Evolutionary conservation across 257 asterid species (phyloP), one percentile per base, ranked within the genome.

Genomic region (Verbascum thapsus): DNA sequence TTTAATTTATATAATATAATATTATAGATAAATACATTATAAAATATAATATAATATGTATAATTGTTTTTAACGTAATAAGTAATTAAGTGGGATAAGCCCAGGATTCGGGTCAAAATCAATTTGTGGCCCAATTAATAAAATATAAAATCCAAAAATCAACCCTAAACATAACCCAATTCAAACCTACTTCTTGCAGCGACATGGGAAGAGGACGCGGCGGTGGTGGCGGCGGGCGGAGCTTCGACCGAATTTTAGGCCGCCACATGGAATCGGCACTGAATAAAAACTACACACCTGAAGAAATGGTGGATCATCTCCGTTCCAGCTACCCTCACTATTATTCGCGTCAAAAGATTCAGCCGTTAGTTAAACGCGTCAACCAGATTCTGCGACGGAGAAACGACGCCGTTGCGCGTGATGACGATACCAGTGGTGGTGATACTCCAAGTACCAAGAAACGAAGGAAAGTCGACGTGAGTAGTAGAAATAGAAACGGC

Each of bases 221-320:
- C 54, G 67, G 63, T 20, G 56, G 58, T 8, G 70, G 79, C 22
- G 61, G 37, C 3, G 51, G 66, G 19, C 44, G 76, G 40, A 47
- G 20, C 13, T 64, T 64, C 40, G 80, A 73, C 38, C 69, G 76
- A 32, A 56, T 61, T 10, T 92, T 91, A 26, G 73, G 75, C 41
- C 74, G 72, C 17, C 80, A 70, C 68, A 81, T 88, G 10, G 76
- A 76, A 20, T 47, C 74, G 12, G 59, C 71, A 48, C 32, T 54
- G 20, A 78, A 79, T 66, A 62, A 61, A 12, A 60, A 63, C 7
- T 52, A 60, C 32, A 64, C 72, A 10, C 56, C 81, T 48, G 96
- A 91, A 15, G 76, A 91, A 58, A 68, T 91, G 51, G 96, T 88
- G 42, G 80, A 72, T 53, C 81, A 78, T 64, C 88, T 91, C 69